Percentiles rank a stretch among this genome's conserved stretches.
phyloP scores from a whole-genome alignment of 2,329 filamentous ascomycete species.

The Bipolaris zeicola region DNA sequence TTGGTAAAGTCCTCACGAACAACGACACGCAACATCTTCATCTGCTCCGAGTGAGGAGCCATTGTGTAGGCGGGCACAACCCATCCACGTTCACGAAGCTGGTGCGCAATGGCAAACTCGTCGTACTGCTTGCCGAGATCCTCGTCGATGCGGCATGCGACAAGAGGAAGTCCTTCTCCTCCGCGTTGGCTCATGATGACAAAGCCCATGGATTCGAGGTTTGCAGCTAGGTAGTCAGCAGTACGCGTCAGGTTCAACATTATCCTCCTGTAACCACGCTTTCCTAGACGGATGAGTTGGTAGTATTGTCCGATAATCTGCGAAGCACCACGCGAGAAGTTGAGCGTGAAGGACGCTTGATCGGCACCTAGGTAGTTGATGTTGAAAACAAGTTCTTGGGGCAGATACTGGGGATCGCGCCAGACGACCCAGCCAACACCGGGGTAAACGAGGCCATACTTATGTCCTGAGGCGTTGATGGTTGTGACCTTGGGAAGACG shows the following conservation, averaged over 20 bases:
- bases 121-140: conserved; percentile 60
- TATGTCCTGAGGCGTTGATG: conserved; percentile 95
- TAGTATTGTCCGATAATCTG: conserved; percentile 98
- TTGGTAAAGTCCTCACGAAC: conserved; percentile 91
- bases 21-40: conserved; percentile 92
- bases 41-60: conserved; percentile 80
- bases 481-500: conserved; percentile 84
- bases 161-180: conserved; percentile 82
- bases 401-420: conserved; percentile 70
- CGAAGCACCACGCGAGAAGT: conserved; percentile 94
- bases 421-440: conserved; percentile 95
- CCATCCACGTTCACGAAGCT: conserved; percentile 86
- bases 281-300: conserved; percentile 92
- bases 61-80: conserved; percentile 96
- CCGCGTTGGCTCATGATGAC: conserved; percentile 82
- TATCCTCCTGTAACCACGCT: conserved; percentile 88
- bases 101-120: conserved; percentile 70
- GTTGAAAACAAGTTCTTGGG: conserved; percentile 94
- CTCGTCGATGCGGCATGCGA: conserved; percentile 79
- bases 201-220: conserved; percentile 78
- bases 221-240: conserved; percentile 80
- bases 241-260: conserved; percentile 93
- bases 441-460: conserved; percentile 78
- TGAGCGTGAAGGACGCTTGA: conserved; percentile 93
- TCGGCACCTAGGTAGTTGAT: conserved; percentile 98